Percentiles rank a stretch among this genome's conserved stretches.
phyloP scores from a whole-genome alignment of 2,329 filamentous ascomycete species.

The Colletotrichum trifolii region DNA sequence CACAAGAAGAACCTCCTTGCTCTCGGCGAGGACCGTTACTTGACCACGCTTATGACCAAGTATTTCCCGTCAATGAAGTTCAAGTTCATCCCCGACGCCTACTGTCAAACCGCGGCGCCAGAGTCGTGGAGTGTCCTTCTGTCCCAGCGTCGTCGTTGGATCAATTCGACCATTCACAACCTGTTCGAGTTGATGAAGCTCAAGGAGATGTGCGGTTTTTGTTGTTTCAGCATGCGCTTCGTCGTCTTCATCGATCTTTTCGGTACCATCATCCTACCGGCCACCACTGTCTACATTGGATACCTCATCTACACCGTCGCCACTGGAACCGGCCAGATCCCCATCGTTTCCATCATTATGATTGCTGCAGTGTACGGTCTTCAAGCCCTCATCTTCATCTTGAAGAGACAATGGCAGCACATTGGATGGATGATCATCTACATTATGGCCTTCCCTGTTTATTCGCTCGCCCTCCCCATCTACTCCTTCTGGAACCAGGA shows the following conservation, averaged over 20 bases:
- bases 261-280: conserved; percentile 91
- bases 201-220: conserved; percentile 97
- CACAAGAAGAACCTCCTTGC: conserved; percentile 97
- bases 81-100: conserved; percentile 95
- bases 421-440: conserved; percentile 99
- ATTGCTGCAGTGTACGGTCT: conserved; percentile 93
- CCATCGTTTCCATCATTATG: conserved; percentile 88
- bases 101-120: conserved; percentile 91
- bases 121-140: conserved; percentile 94
- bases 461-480: conserved; percentile 88
- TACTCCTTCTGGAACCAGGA: conserved; percentile 99
- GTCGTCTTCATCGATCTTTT: conserved; percentile 94
- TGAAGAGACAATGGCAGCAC: conserved; percentile 98
- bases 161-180: conserved; percentile 99
- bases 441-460: conserved; percentile 93
- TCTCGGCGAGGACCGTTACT: conserved; percentile 94
- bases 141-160: conserved; percentile 99
- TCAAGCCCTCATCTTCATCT: conserved; percentile 94
- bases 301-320: conserved; percentile 88
- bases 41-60: conserved; percentile 98
- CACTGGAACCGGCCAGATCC: conserved; percentile 78
- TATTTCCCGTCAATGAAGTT: conserved; percentile 95
- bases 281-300: conserved; percentile 85
- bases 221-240: conserved; percentile 98
- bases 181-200: conserved; percentile 89